These are phyloP conservation scores for Alternaria metachromatica DNA, from an alignment of 2,329 filamentous ascomycete species.

Conservation along the genomic window DNA sequence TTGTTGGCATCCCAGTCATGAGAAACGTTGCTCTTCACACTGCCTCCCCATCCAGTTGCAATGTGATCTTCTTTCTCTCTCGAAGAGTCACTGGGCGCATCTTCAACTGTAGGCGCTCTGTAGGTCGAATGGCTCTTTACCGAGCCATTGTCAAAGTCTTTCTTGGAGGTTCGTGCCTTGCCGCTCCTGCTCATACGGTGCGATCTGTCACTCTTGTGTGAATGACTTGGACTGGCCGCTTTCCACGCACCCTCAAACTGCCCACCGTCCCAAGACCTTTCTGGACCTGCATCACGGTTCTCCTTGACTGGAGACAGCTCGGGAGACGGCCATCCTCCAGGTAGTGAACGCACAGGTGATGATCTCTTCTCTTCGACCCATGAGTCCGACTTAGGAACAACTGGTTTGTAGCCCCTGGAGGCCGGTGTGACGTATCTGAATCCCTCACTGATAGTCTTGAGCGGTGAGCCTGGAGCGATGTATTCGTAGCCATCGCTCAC, in stretches of 20 bases:
- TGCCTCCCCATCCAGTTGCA: conserved; percentile 5
- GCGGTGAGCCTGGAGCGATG: background rate
- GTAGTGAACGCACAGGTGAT: conserved; percentile 10
- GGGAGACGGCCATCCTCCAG: conserved; percentile 18
- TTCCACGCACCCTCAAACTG: conserved; percentile 1
- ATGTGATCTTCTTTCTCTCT: background rate
- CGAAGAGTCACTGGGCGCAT: conserved; percentile 17
- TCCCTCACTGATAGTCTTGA: background rate
- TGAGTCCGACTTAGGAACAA: background rate
- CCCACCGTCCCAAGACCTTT: background rate
- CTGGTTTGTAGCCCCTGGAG: background rate
- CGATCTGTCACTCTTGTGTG: background rate
- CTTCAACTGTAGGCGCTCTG: conserved; percentile 30
- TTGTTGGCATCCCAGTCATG: background rate
- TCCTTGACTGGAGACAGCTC: conserved; percentile 4
- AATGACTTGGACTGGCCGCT: background rate
- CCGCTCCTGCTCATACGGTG: background rate
- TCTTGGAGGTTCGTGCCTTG: background rate
- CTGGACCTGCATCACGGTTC: background rate
- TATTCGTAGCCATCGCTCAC: background rate
- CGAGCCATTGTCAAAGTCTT: conserved; percentile 8
- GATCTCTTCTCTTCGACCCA: background rate
- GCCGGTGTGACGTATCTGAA: background rate
- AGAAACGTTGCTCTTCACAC: background rate
- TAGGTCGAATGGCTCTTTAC: conserved; percentile 26